Conservation (phyloP, 2,329 filamentous ascomycete species). For the Setomelanomma holmii region DNA sequence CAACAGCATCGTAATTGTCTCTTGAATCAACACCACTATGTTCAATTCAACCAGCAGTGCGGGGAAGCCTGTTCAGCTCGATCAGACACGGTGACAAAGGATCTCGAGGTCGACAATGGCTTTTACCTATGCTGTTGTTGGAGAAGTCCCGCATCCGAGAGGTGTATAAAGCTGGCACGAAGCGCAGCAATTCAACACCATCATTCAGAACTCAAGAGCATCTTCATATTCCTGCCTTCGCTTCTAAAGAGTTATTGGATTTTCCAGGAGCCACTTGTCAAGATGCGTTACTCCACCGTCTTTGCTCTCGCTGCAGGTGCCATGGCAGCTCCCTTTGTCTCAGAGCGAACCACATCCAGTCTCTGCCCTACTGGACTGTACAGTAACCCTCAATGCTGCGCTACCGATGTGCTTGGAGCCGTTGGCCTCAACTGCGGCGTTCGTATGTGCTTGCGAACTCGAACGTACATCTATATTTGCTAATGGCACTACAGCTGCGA, state of each 20-base stretch:
- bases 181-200: no score
- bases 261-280: slow-evolving; percentile 2
- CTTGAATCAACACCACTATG: background rate
- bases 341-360: background rate
- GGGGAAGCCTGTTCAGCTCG: background rate
- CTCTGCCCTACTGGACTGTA: slow-evolving; percentile 10
- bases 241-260: no score
- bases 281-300: slow-evolving; percentile 12
- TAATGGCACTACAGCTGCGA: slow-evolving; percentile 4
- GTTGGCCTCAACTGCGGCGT: slow-evolving; percentile 9
- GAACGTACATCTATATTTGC: background rate
- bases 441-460: slow-evolving; percentile 6
- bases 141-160: no score
- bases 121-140: no score
- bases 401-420: slow-evolving; percentile 11
- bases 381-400: slow-evolving; percentile 16
- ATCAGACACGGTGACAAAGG: background rate
- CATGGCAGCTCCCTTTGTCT: background rate
- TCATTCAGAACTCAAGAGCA: no score
- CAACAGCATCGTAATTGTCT: background rate
- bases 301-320: slow-evolving; percentile 7
- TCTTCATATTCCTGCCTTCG: no score
- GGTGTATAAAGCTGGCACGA: no score
- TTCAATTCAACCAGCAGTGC: background rate
- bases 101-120: no score